phyloP scores from a whole-genome alignment of 805 yeast species.

The Lipomyces lipofer region DNA sequence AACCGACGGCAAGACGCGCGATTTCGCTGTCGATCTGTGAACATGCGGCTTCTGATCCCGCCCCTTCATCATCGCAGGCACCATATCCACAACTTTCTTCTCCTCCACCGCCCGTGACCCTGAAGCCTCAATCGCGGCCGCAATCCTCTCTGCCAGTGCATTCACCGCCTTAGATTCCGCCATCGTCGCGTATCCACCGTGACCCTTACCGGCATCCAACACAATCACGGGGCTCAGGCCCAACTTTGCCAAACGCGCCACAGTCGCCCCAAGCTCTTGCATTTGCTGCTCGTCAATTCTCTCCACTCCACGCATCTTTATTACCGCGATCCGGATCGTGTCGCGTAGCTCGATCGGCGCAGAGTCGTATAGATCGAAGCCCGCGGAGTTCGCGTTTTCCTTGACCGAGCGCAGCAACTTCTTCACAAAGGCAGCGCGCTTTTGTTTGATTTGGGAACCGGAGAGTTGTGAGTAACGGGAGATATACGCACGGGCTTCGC shows the following conservation, averaged over 20 bases:
- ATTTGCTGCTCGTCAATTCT: conserved; percentile 41
- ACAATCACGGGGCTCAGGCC: conserved; percentile 78
- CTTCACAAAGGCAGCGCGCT: conserved; percentile 42
- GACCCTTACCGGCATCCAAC: conserved; percentile 47
- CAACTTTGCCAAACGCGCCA: conserved; percentile 54
- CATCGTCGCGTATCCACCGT: conserved; percentile 18
- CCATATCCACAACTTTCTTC: not conserved
- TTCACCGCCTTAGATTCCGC: conserved; percentile 12
- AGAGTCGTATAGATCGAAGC: conserved; percentile 36
- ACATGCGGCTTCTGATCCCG: not conserved
- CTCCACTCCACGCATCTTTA: conserved; percentile 50
- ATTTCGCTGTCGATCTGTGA: conserved; percentile 4
- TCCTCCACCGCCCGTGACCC: conserved; percentile 7
- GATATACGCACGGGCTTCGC: conserved; percentile 84
- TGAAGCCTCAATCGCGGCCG: conserved; percentile 15
- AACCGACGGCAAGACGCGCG: conserved; percentile 17
- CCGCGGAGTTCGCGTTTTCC: conserved; percentile 38
- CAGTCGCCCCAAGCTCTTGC: conserved; percentile 56
- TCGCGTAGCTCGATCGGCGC: conserved; percentile 38
- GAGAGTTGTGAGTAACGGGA: conserved; percentile 54
- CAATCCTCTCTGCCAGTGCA: conserved; percentile 9
- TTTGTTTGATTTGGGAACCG: conserved; percentile 37
- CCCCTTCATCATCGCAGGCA: not conserved
- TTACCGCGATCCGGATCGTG: conserved; percentile 51
- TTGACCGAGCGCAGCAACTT: conserved; percentile 35